Evolutionary conservation across 1,139 yeast genomes (phyloP).

Genomic region (Kodamaea arcana): DNA sequence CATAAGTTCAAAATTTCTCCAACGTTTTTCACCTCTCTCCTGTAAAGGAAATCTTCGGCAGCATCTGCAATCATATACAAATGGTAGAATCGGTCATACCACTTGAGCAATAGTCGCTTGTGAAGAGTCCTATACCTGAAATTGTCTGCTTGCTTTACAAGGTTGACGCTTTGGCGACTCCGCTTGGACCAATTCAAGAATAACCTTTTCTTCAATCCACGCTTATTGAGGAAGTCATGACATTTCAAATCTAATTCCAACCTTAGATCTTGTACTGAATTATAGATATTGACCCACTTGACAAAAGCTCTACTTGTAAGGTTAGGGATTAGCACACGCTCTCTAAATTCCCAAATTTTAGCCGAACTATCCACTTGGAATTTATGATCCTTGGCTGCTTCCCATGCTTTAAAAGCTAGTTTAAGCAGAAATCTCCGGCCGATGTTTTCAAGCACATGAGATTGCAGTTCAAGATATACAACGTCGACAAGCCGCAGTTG

Average conservation of each 20-base stretch:
- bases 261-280: constrained; percentile 10
- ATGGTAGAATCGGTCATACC: constrained; percentile 33
- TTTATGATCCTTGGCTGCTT: constrained; percentile 10
- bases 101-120: constrained; percentile 28
- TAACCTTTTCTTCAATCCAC: constrained; percentile 7
- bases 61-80: constrained; percentile 21
- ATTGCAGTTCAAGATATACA: constrained; percentile 3
- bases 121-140: constrained; percentile 22
- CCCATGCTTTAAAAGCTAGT: constrained; percentile 17
- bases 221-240: constrained; percentile 10
- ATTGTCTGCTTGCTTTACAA: constrained; percentile 12
- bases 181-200: constrained; percentile 17
- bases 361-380: constrained; percentile 15
- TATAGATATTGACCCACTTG: constrained; percentile 22
- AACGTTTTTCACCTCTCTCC: constrained; percentile 23
- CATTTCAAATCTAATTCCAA: constrained; percentile 13
- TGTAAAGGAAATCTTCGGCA: constrained; percentile 28
- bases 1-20: constrained; percentile 30
- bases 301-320: constrained; percentile 12
- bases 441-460: constrained; percentile 4
- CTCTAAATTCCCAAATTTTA: constrained; percentile 15
- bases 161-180: constrained; percentile 4
- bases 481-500: constrained; percentile 1
- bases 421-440: constrained; percentile 6
- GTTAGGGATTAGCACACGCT: constrained; percentile 10